Base-by-base conservation (phyloP, 345 rosid genomes). In the Camelina neglecta region DNA sequence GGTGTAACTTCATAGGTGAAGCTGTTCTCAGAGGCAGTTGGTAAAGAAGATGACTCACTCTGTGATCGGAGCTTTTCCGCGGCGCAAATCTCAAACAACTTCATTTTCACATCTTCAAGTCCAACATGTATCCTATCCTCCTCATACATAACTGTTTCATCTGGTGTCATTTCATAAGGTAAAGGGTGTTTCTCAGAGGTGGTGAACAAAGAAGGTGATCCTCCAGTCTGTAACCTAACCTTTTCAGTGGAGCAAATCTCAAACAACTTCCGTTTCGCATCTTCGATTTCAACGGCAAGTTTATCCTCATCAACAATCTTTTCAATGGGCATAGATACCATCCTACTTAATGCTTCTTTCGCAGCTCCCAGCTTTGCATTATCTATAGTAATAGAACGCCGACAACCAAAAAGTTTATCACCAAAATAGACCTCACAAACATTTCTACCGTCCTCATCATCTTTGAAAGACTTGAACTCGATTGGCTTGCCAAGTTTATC, bases 1-100 rank as follows among this genome's bases (percentile, higher is more conserved):
- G 4, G 15, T 60, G 47, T 38, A 7, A 38, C 31, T 35, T 26
- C 65, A 15, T 35, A 88, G 92, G 79, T 86, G 11, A 79, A 44
- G 59, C 89, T 79, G 58, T 90, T 90, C 65, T 70, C 74, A 1
- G 76, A 73, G 21, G 83, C 81, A 1, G 86, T 87, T 11, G 62
- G 66, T 11, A 50, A 80, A 71, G 90, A 87, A 74, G 81, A 83
- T 57, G 68, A 80, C 13, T 33, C 67, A 2, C 84, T 79, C 20
- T 61, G 18, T 29, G 31, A 29, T 29, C 31, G 31, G 31, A 29
- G 31, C 50, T 21, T 42, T 23, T 24, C 8, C 11, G 49, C 7
- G 12, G 66, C 23, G 12, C 31, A 41, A 41, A 12, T 7, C 51
- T 42, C 48, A 42, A 15, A 13, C 36, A 26, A 23, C 16, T 38